Conservation (phyloP, 2,329 filamentous ascomycete species). For the Claviceps digitariae region DNA sequence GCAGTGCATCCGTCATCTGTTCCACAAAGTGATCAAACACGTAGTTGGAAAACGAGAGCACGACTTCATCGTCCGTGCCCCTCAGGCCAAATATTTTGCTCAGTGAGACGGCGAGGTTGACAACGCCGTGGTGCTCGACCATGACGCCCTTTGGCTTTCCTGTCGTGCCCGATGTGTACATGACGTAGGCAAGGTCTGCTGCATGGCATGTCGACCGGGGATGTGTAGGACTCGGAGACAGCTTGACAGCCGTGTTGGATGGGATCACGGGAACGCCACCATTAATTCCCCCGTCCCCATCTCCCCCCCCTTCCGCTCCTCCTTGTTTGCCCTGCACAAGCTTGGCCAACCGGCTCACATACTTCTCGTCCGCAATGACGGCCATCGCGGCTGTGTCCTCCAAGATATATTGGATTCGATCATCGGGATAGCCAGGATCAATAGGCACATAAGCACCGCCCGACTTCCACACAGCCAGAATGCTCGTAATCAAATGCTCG, state of each 20-base stretch:
- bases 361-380: not conserved
- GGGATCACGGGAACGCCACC: not conserved
- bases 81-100: not conserved
- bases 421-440: conserved; percentile 5
- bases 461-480: conserved; percentile 2
- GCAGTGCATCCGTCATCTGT: not conserved
- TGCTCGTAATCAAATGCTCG: not conserved
- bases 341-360: not conserved
- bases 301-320: too few relatives aligned
- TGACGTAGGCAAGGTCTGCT: conserved; percentile 16
- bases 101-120: conserved; percentile 1
- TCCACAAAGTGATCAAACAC: conserved; percentile 2
- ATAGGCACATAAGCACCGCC: conserved; percentile 3
- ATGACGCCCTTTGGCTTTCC: conserved; percentile 33
- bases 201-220: not conserved
- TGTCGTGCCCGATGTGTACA: conserved; percentile 36
- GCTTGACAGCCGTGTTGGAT: not conserved
- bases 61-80: conserved; percentile 2
- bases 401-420: conserved; percentile 2
- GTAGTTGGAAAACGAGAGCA: conserved; percentile 2
- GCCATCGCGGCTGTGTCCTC: not conserved
- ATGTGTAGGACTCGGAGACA: not conserved
- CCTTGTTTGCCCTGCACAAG: not conserved
- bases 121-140: conserved; percentile 3
- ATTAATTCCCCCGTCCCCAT: too few relatives aligned